Percentiles rank a stretch among this genome's conserved stretches.
Conservation (phyloP, 108 stramenopile genomes). For the Nitzschia inconspicua region DNA sequence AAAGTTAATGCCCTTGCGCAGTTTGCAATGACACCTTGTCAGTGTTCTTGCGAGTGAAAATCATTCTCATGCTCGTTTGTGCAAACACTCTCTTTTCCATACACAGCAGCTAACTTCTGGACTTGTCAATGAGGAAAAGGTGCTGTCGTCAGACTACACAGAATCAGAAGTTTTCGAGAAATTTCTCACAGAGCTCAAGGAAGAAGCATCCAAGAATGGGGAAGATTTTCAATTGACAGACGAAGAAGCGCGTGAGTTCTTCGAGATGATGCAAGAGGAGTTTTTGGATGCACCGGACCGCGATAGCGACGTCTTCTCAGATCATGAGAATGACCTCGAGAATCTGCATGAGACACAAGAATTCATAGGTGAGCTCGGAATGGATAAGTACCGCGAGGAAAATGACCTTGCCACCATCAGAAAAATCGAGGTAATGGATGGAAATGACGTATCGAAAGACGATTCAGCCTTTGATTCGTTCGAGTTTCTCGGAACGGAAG, state of each 20-base stretch:
- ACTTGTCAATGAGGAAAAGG: no score
- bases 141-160: no score
- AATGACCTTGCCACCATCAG: conserved; percentile 7
- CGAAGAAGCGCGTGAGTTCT: conserved; percentile 57
- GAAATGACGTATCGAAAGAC: neutral
- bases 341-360: neutral
- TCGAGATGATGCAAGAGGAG: conserved; percentile 44
- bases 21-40: neutral
- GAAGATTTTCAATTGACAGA: conserved; percentile 46
- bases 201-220: conserved; percentile 35
- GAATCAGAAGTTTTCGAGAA: conserved; percentile 31
- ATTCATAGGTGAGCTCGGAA: neutral
- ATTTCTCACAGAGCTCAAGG: conserved; percentile 44
- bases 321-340: neutral
- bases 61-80: neutral
- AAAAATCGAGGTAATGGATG: neutral
- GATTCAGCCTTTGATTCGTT: neutral
- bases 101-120: no score
- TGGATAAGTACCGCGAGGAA: conserved; percentile 7
- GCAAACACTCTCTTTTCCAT: no score
- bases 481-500: neutral
- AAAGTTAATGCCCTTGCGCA: neutral
- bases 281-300: conserved; percentile 15
- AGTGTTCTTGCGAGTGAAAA: conserved; percentile 6
- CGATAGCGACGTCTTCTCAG: neutral